Base-by-base conservation (phyloP, 1,284 basidiomycete genomes). In the Sanghuangporus baumii region DNA sequence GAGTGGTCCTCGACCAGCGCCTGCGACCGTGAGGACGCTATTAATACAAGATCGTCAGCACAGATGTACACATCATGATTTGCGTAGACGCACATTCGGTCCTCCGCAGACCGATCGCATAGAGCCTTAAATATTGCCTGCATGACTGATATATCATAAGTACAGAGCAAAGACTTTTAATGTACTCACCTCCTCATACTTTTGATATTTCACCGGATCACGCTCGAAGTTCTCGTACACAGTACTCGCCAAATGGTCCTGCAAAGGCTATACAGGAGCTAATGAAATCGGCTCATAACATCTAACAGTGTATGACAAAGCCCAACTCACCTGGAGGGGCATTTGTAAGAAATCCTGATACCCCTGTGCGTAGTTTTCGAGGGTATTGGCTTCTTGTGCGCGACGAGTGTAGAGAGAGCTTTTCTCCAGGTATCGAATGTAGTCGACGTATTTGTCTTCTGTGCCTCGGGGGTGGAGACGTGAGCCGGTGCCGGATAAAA, bases 221-320 rank as follows among this genome's bases (percentile, higher is more conserved):
- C 93, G 87, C 72, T 99, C 97, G 70, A 99, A 99, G 6, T 94
- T 94, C 71, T 98, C 93, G 74, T 99, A 99, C 6, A 96, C 98
- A 62, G 89, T 83, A 69, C 93, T 95, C 71, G 94, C 93, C 63
- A 99, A 78, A 73, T 99, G 96, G 72, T 99, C 96, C 91, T 97
- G 96, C 69, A 99, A 75, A 9, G 97, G 97, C 89, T 96, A 74
- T 62, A 63, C 26, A 31, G 26, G 58, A 41, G n/a, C 58, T 57
- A 47, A 14, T 38, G 56, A 23, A 56, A 63, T 61, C 47, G 52
- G 59, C 34, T 46, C 54, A 20, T 60, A 26, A 46, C 48, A 60
- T 38, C 38, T 51, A 58, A 14, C 40, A 52, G 48, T 23, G 57
- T 54, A 48, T n/a, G n/a, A 14, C 16, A 48, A 48, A 48, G 47